Conservation (phyloP, 2,329 filamentous ascomycete species). For the Blumeriella jaapii region DNA sequence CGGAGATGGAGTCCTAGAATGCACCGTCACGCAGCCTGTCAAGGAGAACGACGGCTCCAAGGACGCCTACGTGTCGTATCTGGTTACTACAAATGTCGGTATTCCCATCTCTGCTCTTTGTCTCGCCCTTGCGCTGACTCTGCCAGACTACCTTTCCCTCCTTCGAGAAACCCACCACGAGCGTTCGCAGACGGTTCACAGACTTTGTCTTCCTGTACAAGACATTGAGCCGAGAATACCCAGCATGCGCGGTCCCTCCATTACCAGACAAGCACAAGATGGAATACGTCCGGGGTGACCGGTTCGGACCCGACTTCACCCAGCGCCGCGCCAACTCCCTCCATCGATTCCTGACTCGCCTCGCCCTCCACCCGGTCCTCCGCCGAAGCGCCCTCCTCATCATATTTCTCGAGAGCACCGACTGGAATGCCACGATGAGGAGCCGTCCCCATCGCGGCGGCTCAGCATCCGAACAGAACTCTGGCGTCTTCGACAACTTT, state of each 20-base stretch:
- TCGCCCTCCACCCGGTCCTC: conserved; percentile 80
- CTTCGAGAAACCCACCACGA: conserved; percentile 72
- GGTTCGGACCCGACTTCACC: conserved; percentile 90
- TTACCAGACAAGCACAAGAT: conserved; percentile 98
- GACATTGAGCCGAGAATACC: conserved; percentile 75
- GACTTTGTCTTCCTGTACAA: conserved; percentile 98
- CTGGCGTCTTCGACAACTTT: conserved; percentile 84
- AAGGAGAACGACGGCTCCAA: conserved; percentile 97
- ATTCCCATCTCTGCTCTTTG: background rate
- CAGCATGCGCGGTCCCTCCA: conserved; percentile 84
- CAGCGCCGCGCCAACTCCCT: conserved; percentile 78
- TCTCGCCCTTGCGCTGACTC: conserved; percentile 13
- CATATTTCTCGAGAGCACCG: conserved; percentile 79
- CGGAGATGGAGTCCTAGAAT: conserved; percentile 68
- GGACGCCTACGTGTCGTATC: conserved; percentile 91
- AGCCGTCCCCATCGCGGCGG: conserved; percentile 57
- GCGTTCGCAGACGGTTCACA: conserved; percentile 83
- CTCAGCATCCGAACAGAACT: conserved; percentile 35
- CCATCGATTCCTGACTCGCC: conserved; percentile 77
- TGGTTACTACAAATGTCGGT: conserved; percentile 77
- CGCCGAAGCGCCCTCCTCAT: conserved; percentile 74
- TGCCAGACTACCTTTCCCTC: conserved; percentile 81
- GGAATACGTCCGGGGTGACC: conserved; percentile 94
- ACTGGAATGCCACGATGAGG: conserved; percentile 97
- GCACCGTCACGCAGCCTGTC: conserved; percentile 68